Percentiles rank a stretch among this genome's conserved stretches.
These are phyloP conservation scores for Thelonectria blattea DNA, from an alignment of 2,329 filamentous ascomycete species.

Conservation along the genomic window DNA sequence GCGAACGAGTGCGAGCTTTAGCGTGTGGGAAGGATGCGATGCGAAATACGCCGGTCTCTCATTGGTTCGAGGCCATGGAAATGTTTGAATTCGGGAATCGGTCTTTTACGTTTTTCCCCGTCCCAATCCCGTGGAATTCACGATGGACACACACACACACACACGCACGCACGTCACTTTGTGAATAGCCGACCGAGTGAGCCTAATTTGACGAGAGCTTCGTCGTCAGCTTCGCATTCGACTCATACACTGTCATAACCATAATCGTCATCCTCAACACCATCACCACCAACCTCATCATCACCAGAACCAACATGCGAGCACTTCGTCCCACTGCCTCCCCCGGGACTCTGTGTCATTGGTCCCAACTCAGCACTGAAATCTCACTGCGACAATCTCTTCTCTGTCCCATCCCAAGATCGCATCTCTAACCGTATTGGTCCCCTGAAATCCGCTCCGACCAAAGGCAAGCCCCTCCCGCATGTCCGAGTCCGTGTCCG, in stretches of 20 bases:
- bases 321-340: background rate
- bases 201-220: too few relatives aligned
- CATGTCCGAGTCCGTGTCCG: background rate
- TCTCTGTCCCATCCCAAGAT: too few relatives aligned
- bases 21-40: background rate
- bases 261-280: background rate
- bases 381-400: background rate
- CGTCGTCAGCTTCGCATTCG: background rate
- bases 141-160: background rate
- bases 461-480: background rate
- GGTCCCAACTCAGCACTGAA: background rate
- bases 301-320: background rate
- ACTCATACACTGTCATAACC: background rate
- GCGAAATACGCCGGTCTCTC: background rate
- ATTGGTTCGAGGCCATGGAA: background rate
- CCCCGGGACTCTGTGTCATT: background rate
- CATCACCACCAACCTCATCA: too few relatives aligned
- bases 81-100: background rate
- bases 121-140: background rate
- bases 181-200: too few relatives aligned
- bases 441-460: background rate
- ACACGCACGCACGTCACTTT: background rate
- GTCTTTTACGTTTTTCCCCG: background rate
- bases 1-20: conserved; percentile 22
- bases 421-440: background rate